Conservation (phyloP, 1,139 yeast species). For the Insectozyma bohioensis region DNA sequence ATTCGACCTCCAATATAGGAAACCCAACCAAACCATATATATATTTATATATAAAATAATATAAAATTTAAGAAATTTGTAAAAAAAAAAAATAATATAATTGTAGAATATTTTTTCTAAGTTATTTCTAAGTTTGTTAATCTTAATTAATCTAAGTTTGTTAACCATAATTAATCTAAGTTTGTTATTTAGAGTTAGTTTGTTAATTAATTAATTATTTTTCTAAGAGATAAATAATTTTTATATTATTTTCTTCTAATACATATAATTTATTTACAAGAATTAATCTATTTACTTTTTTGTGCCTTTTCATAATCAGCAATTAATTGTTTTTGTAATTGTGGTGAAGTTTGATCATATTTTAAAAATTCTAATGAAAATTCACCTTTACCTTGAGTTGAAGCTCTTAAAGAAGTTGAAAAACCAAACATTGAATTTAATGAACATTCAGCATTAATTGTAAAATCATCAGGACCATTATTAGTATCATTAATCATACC, state of each 20-base stretch:
- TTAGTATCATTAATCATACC: slow-evolving; percentile 94
- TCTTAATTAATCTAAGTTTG: too few species aligned
- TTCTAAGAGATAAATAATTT: slow-evolving; percentile 1
- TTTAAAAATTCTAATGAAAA: slow-evolving; percentile 92
- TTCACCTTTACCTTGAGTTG: slow-evolving; percentile 99
- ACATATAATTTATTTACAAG: slow-evolving; percentile 11
- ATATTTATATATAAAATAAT: slow-evolving; percentile 8
- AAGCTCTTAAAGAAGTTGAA: slow-evolving; percentile 92
- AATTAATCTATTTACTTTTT: slow-evolving; percentile 17
- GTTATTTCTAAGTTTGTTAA: too few species aligned
- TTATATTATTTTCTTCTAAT: background rate
- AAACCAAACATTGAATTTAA: slow-evolving; percentile 95
- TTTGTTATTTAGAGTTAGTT: too few species aligned
- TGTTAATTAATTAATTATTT: too few species aligned
- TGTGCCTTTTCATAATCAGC: slow-evolving; percentile 64
- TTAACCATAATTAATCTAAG: too few species aligned
- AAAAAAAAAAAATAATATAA: slow-evolving; percentile 1
- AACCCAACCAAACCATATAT: slow-evolving; percentile 4
- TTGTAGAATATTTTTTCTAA: too few species aligned
- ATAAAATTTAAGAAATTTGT: slow-evolving; percentile 3
- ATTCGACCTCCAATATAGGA: slow-evolving; percentile 5
- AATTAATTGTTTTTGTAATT: slow-evolving; percentile 85
- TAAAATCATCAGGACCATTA: slow-evolving; percentile 92
- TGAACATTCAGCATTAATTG: slow-evolving; percentile 91
- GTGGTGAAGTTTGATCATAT: slow-evolving; percentile 89